Evolutionary conservation across 129 eudicot species (phyloP), one percentile per base, ranked within the genome.

Genomic region (Scalesia atractyloides): DNA sequence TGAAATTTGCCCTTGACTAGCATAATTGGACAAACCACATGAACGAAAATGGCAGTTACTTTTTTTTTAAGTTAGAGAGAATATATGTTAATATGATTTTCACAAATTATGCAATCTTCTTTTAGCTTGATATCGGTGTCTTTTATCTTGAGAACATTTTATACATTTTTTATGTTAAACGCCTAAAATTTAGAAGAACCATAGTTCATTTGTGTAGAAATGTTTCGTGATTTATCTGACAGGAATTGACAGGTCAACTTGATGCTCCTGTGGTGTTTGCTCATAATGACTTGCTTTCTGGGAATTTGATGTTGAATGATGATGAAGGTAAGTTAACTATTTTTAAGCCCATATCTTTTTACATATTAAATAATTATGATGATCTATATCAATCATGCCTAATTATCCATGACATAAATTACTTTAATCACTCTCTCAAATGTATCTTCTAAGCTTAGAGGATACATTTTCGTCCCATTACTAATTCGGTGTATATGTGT

Each of bases 281-380:
- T 79, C 98, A 92, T 81, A 92, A 92, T 70, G 98, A 92, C 80
- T 70, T 93, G 70, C 95, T 93, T 77, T 92, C 92, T 15, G 98
- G 98, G 59, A 92, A 92, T 74, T 66, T 92, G 80, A 92, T 92
- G 96, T 82, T 78, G 12, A 89, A 87, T 76, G 90, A 92, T 47
- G 83, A 85, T 41, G 86, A 89, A 87, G 96, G 96, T 92, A 56
- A 20, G 33, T 56, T 20, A 56, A 56, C 62, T 9, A 83, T 36
- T 30, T 76, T 68, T 17, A 5, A 58, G 24, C 59, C 44, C 72
- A 16, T 57, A 17, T 68, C 24, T 52, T 14, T 30, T n/a, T 20
- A 20, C 65, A 33, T 49, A 48, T 30, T 8, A 50, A n/a, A 50
- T 33, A 50, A 11, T 15, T 64, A 11, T 52, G 12, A 15, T 36